Conservation (phyloP, 2,329 filamentous ascomycete species). For the Shiraia bambusicola region DNA sequence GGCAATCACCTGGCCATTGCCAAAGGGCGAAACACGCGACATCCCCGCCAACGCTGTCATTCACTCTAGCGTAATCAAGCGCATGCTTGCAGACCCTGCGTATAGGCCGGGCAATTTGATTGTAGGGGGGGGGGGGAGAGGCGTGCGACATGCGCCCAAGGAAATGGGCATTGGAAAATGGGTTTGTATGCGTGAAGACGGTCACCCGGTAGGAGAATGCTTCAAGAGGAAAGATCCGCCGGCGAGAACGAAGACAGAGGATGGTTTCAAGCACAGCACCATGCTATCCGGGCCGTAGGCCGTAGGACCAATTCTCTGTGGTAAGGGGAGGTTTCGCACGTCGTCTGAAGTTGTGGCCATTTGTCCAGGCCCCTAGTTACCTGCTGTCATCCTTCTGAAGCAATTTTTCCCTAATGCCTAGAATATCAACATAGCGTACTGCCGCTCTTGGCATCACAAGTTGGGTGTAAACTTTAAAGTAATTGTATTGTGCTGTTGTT, state of each 20-base stretch:
- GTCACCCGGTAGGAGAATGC: constrained; percentile 69
- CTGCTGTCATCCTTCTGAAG: no score
- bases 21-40: constrained; percentile 74
- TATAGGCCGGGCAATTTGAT: constrained; percentile 82
- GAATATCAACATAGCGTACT: no score
- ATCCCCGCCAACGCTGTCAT: constrained; percentile 70
- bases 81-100: constrained; percentile 62
- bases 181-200: constrained; percentile 64
- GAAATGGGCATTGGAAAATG: constrained; percentile 71
- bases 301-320: constrained; percentile 4
- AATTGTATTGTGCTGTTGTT: no score
- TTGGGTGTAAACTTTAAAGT: no score
- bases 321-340: constrained; percentile 1
- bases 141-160: constrained; percentile 61
- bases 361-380: no score
- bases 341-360: background rate
- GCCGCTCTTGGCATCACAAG: no score
- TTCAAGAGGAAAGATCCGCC: constrained; percentile 52
- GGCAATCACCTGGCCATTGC: constrained; percentile 77
- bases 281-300: constrained; percentile 3
- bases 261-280: constrained; percentile 1
- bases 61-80: constrained; percentile 71
- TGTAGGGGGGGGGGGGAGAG: constrained; percentile 74
- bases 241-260: constrained; percentile 17
- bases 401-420: no score